Conservation (phyloP, 176 grass and related monocot species). For the Phoenix roebelenii region DNA sequence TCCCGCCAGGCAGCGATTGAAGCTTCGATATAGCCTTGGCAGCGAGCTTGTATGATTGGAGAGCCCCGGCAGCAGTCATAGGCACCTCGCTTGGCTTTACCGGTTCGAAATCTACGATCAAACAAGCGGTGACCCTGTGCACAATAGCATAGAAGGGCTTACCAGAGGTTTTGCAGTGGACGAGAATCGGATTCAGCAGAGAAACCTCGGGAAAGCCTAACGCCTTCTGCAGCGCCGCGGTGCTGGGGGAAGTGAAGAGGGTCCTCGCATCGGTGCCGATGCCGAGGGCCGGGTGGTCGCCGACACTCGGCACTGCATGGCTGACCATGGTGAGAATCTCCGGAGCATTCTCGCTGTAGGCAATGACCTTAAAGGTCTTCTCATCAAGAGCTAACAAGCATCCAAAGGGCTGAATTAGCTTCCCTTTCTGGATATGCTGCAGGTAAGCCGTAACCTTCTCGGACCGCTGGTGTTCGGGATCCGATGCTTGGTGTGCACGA, state of each 20-base stretch:
- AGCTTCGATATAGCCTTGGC: constrained; percentile 88
- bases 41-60: constrained; percentile 94
- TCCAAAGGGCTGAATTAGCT: constrained; percentile 71
- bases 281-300: constrained; percentile 42
- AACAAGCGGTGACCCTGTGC: constrained; percentile 67
- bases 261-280: constrained; percentile 56
- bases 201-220: constrained; percentile 71
- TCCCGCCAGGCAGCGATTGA: constrained; percentile 69
- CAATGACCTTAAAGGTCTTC: constrained; percentile 61
- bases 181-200: constrained; percentile 72
- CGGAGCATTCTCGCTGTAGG: constrained; percentile 64
- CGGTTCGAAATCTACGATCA: constrained; percentile 81
- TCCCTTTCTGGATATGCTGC: constrained; percentile 77
- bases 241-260: constrained; percentile 64
- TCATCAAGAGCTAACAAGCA: constrained; percentile 81
- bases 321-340: constrained; percentile 81
- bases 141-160: constrained; percentile 89
- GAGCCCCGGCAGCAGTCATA: constrained; percentile 71
- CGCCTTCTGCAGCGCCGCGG: constrained; percentile 59
- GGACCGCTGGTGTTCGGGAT: constrained; percentile 21
- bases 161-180: constrained; percentile 80
- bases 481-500: constrained; percentile 18
- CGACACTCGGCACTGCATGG: constrained; percentile 58
- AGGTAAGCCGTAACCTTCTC: constrained; percentile 84
- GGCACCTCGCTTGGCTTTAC: constrained; percentile 77